A percentile compares a stretch with the other conserved stretches of the same genome.
These are phyloP conservation scores for Fremontodendron californicum DNA, from an alignment of 345 rosid genomes.

Conservation along the genomic window DNA sequence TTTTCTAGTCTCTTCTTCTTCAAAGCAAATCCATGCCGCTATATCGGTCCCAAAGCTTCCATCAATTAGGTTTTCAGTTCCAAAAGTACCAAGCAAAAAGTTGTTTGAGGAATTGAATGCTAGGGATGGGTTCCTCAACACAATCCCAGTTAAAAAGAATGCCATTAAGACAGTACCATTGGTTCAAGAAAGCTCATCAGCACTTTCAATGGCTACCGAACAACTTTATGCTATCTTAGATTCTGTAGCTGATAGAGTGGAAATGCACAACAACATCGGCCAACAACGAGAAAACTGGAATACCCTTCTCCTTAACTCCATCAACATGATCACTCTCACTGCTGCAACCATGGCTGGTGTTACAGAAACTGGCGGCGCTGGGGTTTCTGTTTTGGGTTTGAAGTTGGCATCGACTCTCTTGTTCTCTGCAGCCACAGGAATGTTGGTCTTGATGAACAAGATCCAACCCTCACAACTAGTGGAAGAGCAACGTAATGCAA, in stretches of 20 bases:
- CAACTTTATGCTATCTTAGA: slow-evolving; percentile 40
- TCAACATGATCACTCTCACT: slow-evolving; percentile 45
- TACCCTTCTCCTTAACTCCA: slow-evolving; percentile 38
- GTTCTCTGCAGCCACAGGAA: slow-evolving; percentile 36
- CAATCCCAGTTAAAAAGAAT: slow-evolving; percentile 7
- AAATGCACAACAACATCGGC: slow-evolving; percentile 50
- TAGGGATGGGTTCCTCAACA: slow-evolving; percentile 3
- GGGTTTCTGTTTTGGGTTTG: slow-evolving; percentile 20
- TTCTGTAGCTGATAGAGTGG: slow-evolving; percentile 43
- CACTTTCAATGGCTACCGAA: background rate
- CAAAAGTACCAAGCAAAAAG: slow-evolving; percentile 18
- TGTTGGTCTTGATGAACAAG: slow-evolving; percentile 41
- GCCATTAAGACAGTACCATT: background rate
- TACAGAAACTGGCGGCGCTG: slow-evolving; percentile 20
- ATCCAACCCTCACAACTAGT: slow-evolving; percentile 62
- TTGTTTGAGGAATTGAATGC: slow-evolving; percentile 3
- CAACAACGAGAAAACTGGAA: slow-evolving; percentile 55
- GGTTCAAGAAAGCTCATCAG: background rate
- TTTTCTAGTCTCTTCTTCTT: slow-evolving; percentile 29
- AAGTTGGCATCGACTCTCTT: slow-evolving; percentile 37
- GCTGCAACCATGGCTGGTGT: slow-evolving; percentile 49
- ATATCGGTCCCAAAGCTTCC: slow-evolving; percentile 43
- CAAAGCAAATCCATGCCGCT: slow-evolving; percentile 29
- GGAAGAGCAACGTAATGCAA: slow-evolving; percentile 55
- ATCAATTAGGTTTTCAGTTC: slow-evolving; percentile 30